Conservation (phyloP, 306 rosid species). For the Senna siamea region DNA sequence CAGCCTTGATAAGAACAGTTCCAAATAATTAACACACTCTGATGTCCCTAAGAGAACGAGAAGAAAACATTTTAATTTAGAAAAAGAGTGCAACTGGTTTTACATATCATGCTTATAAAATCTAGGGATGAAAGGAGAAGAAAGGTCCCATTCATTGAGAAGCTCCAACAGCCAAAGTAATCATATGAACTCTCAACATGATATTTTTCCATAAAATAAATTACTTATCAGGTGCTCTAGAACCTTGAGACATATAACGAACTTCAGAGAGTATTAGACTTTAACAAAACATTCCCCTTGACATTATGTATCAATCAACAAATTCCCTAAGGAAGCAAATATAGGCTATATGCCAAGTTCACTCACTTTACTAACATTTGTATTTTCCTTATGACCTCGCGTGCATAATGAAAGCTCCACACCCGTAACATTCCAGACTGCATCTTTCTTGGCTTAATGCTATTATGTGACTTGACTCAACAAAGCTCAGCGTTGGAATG, state of each 20-base stretch:
- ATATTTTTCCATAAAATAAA: slow-evolving; percentile 13
- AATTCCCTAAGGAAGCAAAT: slow-evolving; percentile 1
- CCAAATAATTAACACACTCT: too few species aligned
- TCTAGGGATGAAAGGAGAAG: background rate
- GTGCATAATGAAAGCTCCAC: slow-evolving; percentile 24
- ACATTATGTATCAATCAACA: slow-evolving; percentile 33
- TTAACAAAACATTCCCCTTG: slow-evolving; percentile 3
- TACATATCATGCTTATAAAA: background rate
- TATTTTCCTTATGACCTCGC: slow-evolving; percentile 19
- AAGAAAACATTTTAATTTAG: background rate
- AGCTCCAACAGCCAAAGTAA: background rate
- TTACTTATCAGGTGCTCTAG: background rate
- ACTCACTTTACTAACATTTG: slow-evolving; percentile 31
- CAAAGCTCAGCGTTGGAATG: slow-evolving; percentile 64
- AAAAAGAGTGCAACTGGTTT: background rate
- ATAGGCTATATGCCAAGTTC: slow-evolving; percentile 7
- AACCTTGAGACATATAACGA: background rate
- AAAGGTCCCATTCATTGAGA: background rate
- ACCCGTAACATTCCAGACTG: slow-evolving; percentile 14
- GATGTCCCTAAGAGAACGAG: too few species aligned
- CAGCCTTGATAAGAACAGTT: too few species aligned
- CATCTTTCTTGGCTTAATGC: slow-evolving; percentile 31
- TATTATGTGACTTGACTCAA: slow-evolving; percentile 17
- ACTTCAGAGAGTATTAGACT: background rate
- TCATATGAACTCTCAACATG: background rate